Percentiles rank a stretch among this genome's conserved stretches.
These are phyloP conservation scores for Microbotryum lychnidis-dioicae DNA, from an alignment of 1,284 basidiomycete species.

Conservation along the genomic window DNA sequence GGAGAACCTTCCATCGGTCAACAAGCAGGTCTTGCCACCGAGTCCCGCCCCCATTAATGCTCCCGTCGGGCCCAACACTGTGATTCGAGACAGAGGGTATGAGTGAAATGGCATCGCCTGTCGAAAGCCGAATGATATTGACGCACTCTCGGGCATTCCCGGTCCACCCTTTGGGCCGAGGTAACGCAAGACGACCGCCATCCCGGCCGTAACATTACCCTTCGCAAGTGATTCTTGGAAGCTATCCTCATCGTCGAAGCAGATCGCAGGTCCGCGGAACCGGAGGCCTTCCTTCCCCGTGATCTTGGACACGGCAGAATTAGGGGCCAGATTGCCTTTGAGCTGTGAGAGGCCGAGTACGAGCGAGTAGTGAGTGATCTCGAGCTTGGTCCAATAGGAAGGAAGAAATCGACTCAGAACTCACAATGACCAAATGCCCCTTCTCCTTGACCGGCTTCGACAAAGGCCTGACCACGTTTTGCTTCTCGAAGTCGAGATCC, in stretches of 20 bases:
- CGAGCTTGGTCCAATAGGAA: no score
- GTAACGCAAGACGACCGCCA: constrained; percentile 7
- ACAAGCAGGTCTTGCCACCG: constrained; percentile 73
- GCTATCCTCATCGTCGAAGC: constrained; percentile 62
- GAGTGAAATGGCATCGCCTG: no score
- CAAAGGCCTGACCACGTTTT: constrained; percentile 37
- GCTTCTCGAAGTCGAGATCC: constrained; percentile 18
- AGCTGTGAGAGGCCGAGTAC: constrained; percentile 13
- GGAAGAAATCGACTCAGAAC: no score
- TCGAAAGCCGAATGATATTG: no score
- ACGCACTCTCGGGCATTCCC: constrained; percentile 1
- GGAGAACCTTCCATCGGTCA: constrained; percentile 82
- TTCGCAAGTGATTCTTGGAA: constrained; percentile 75
- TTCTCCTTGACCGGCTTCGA: constrained; percentile 34
- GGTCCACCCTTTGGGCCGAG: constrained; percentile 6
- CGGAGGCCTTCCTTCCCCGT: constrained; percentile 88
- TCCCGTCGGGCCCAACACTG: constrained; percentile 53
- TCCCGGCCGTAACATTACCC: constrained; percentile 59
- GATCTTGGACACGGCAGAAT: constrained; percentile 73
- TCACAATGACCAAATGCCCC: constrained; percentile 34
- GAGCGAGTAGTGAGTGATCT: no score
- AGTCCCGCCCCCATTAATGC: constrained; percentile 86
- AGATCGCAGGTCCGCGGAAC: constrained; percentile 52
- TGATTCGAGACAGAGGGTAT: no score
- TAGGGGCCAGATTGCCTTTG: constrained; percentile 40